phyloP scores from a whole-genome alignment of 2,329 filamentous ascomycete species.

The Boeremia lycopersici region DNA sequence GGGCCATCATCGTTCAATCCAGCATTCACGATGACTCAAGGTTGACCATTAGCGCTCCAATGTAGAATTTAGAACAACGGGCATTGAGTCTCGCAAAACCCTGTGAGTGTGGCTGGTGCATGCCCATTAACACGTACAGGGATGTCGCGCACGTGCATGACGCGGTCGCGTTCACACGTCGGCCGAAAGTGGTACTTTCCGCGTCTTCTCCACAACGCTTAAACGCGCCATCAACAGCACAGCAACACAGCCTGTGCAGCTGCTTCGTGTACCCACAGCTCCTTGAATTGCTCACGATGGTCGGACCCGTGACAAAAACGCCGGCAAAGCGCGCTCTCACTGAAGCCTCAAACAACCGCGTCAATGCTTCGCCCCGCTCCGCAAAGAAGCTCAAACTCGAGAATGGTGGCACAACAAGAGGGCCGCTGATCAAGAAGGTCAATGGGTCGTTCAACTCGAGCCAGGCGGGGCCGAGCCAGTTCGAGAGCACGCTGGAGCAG shows the following conservation, averaged over 20 bases:
- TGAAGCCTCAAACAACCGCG: conserved; percentile 53
- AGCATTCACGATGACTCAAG: too few species aligned
- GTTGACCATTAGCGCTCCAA: too few species aligned
- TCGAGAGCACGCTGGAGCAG: conserved; percentile 96
- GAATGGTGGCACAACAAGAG: conserved; percentile 59
- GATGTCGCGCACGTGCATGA: conserved; percentile 31
- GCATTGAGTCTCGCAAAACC: too few species aligned
- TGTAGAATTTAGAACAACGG: too few species aligned
- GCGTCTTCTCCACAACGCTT: conserved; percentile 22
- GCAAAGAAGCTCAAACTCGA: conserved; percentile 88
- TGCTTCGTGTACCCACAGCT: background rate
- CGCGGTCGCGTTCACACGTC: conserved; percentile 36
- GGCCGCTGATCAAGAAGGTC: conserved; percentile 67
- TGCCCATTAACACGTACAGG: conserved; percentile 31
- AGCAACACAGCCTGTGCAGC: background rate
- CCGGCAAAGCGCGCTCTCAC: conserved; percentile 55
- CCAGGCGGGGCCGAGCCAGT: conserved; percentile 86
- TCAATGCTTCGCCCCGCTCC: conserved; percentile 54
- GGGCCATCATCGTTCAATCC: too few species aligned
- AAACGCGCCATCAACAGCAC: conserved; percentile 16
- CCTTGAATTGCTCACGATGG: conserved; percentile 29
- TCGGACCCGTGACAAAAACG: conserved; percentile 40
- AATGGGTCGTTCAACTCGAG: conserved; percentile 65
- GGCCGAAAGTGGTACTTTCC: conserved; percentile 25
- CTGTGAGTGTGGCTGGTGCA: conserved; percentile 13